These are phyloP conservation scores for Botrytis fabae DNA, from an alignment of 2,329 filamentous ascomycete species.

Conservation along the genomic window DNA sequence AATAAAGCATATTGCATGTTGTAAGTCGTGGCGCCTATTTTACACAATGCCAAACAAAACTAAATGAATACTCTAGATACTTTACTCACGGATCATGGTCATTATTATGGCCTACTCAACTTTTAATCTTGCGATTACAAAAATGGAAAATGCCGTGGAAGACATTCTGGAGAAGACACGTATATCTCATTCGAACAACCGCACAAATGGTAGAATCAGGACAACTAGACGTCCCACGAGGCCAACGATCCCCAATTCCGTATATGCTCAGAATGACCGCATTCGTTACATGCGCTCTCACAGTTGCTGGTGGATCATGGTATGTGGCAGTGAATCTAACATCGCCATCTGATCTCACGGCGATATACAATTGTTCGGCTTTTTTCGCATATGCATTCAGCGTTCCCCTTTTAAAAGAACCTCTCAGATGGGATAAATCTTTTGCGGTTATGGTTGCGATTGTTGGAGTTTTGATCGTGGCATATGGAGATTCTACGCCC, in stretches of 20 bases:
- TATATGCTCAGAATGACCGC: constrained; percentile 81
- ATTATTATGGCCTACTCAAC: constrained; percentile 82
- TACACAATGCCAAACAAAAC: neutral
- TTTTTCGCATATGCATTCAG: constrained; percentile 99
- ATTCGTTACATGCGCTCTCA: constrained; percentile 81
- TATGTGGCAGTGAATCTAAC: constrained; percentile 94
- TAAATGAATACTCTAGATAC: constrained; percentile 52
- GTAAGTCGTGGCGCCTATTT: constrained; percentile 48
- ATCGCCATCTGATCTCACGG: constrained; percentile 88
- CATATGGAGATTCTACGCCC: constrained; percentile 74
- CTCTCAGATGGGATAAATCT: constrained; percentile 79
- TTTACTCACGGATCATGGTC: constrained; percentile 94
- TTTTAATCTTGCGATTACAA: constrained; percentile 76
- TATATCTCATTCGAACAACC: constrained; percentile 62
- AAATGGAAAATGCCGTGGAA: constrained; percentile 77
- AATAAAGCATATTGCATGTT: constrained; percentile 99
- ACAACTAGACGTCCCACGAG: constrained; percentile 64
- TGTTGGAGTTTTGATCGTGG: constrained; percentile 86
- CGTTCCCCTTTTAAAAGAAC: constrained; percentile 84
- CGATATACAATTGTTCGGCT: constrained; percentile 98
- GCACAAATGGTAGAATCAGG: constrained; percentile 84
- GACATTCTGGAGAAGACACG: constrained; percentile 79
- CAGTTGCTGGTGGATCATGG: constrained; percentile 89
- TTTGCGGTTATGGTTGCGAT: constrained; percentile 86
- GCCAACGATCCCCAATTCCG: constrained; percentile 55